These are phyloP conservation scores for Geosiphon pyriformis DNA, from an alignment of 192 early-diverging fungal genomes.

Conservation along the genomic window DNA sequence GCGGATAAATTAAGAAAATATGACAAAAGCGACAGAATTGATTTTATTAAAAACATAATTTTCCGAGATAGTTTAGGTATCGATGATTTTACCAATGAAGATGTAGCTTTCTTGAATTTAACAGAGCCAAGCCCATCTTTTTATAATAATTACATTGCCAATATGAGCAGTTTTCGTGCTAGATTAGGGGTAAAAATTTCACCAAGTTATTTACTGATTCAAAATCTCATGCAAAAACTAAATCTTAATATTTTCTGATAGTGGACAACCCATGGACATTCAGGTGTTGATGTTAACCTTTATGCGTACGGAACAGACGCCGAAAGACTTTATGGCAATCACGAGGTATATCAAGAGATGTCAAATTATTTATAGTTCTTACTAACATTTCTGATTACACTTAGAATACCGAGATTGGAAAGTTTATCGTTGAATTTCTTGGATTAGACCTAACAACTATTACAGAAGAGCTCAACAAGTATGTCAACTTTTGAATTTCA, in stretches of 20 bases:
- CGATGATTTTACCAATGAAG: conserved; percentile 57
- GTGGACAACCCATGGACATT: conserved; percentile 90
- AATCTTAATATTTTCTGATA: conserved; percentile 22
- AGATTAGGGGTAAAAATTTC: conserved; percentile 45
- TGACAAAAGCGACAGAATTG: conserved; percentile 21
- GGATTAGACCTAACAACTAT: conserved; percentile 42
- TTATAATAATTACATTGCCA: conserved; percentile 46
- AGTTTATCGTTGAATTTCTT: conserved; percentile 49
- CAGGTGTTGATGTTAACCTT: conserved; percentile 88
- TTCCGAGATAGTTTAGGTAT: conserved; percentile 13
- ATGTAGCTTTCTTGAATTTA: conserved; percentile 44
- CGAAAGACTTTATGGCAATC: conserved; percentile 46
- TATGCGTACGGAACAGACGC: conserved; percentile 53
- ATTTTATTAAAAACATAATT: neutral
- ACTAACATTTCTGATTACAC: neutral
- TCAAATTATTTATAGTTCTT: neutral
- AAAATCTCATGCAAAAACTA: conserved; percentile 19
- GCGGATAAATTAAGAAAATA: conserved; percentile 39
- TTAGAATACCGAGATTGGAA: conserved; percentile 58
- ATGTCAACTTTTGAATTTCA: conserved; percentile 11
- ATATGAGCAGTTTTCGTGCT: conserved; percentile 50
- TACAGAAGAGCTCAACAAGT: conserved; percentile 40
- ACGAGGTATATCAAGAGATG: too few species aligned
- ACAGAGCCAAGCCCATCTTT: conserved; percentile 25
- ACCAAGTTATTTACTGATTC: conserved; percentile 10